Evolutionary conservation across 1,284 basidiomycete genomes (phyloP).

Genomic region (Trametes hirsuta): DNA sequence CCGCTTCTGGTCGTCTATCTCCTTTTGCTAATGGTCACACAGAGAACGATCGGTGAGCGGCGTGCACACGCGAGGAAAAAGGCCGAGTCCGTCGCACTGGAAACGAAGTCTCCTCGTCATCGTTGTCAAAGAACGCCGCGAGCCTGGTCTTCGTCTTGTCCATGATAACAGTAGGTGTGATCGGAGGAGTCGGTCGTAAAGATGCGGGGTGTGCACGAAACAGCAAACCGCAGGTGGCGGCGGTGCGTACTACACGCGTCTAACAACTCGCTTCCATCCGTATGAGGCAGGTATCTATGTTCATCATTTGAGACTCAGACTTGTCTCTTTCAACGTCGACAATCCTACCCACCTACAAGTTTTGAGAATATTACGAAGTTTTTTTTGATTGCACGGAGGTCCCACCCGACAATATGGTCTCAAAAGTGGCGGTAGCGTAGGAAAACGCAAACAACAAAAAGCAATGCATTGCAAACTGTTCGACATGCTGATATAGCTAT

Average conservation of each 20-base stretch:
- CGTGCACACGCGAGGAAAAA: constrained; percentile 52
- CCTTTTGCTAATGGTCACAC: constrained; percentile 63
- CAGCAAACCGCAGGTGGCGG: not conserved
- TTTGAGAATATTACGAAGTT: not conserved
- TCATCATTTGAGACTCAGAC: not conserved
- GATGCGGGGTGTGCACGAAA: not conserved
- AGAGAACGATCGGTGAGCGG: constrained; percentile 54
- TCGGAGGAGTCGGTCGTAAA: not conserved
- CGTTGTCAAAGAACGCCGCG: constrained; percentile 79
- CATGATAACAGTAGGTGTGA: constrained; percentile 42
- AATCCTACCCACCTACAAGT: too few relatives aligned
- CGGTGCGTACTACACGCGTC: not conserved
- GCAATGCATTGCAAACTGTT: not conserved
- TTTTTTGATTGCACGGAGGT: not conserved
- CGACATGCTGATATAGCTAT: not conserved
- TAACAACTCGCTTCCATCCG: not conserved
- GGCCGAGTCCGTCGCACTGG: constrained; percentile 82
- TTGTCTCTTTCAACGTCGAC: too few relatives aligned
- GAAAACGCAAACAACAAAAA: not conserved
- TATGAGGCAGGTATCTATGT: constrained; percentile 11
- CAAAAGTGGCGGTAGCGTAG: too few relatives aligned
- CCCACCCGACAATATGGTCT: not conserved
- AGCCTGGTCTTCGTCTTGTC: constrained; percentile 78
- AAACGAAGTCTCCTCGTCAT: constrained; percentile 80
- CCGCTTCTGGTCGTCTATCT: constrained; percentile 76